phyloP scores from a whole-genome alignment of 2,329 filamentous ascomycete species.

The Diaporthe sp. region DNA sequence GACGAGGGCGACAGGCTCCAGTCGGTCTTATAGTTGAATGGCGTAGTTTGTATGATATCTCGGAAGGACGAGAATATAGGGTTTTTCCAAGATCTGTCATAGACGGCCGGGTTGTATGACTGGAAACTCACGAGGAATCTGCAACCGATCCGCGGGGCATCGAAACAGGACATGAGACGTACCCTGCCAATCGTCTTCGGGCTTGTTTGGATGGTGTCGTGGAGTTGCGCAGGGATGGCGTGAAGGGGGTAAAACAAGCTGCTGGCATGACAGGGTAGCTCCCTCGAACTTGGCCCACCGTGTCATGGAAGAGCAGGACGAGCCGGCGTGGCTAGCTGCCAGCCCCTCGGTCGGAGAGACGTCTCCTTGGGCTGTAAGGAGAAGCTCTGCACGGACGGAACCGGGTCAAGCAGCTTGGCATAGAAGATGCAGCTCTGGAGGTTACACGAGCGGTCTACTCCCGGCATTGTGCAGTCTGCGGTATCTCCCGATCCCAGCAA shows the following conservation, averaged over 20 bases:
- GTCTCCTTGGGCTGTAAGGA: neutral
- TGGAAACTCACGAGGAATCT: conserved; percentile 5
- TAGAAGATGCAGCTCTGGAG: neutral
- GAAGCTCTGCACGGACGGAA: neutral
- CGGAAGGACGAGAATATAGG: neutral
- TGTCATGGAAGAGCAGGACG: neutral
- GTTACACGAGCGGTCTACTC: neutral
- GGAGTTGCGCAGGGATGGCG: conserved; percentile 8
- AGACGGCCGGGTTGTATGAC: neutral
- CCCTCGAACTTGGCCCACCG: neutral
- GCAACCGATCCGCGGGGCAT: conserved; percentile 13
- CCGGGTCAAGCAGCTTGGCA: neutral
- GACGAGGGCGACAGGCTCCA: neutral
- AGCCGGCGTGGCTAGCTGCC: neutral
- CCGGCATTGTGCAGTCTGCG: neutral
- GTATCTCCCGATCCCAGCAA: neutral
- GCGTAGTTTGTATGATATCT: neutral
- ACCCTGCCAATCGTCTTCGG: conserved; percentile 4
- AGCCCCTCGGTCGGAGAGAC: neutral
- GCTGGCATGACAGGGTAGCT: conserved; percentile 5
- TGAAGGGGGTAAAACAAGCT: neutral
- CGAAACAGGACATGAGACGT: conserved; percentile 9
- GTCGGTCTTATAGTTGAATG: neutral
- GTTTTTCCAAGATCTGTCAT: neutral
- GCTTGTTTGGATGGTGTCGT: neutral